Percentiles rank a stretch among this genome's conserved stretches.
These are phyloP conservation scores for Fusarium sp. DNA, from an alignment of 2,329 filamentous ascomycete genomes.

Conservation along the genomic window DNA sequence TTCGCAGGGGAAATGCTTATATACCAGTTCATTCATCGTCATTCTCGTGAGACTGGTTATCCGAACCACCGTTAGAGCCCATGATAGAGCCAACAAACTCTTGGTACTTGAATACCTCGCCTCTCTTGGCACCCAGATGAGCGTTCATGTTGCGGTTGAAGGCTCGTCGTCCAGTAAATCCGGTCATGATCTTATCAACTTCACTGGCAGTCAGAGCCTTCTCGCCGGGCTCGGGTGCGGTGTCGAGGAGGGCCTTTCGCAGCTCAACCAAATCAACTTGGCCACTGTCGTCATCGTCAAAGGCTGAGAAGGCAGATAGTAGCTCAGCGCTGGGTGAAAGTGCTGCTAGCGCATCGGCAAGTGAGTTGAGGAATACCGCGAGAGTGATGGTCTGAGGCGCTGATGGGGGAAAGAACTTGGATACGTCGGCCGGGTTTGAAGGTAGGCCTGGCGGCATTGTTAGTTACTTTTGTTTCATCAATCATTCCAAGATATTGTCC, in stretches of 20 bases:
- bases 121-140: conserved; percentile 70
- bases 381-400: conserved; percentile 81
- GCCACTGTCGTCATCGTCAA: conserved; percentile 95
- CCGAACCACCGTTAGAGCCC: conserved; percentile 62
- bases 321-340: conserved; percentile 85
- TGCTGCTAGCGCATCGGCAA: conserved; percentile 79
- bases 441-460: conserved; percentile 73
- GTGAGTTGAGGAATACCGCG: conserved; percentile 84
- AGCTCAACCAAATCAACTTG: conserved; percentile 88
- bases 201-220: conserved; percentile 75
- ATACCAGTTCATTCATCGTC: conserved; percentile 39
- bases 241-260: conserved; percentile 84
- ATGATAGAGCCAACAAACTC: conserved; percentile 85
- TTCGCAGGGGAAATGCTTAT: neutral
- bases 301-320: conserved; percentile 90
- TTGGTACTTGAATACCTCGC: conserved; percentile 92
- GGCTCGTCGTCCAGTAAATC: conserved; percentile 85
- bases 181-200: conserved; percentile 87
- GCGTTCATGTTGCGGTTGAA: conserved; percentile 75
- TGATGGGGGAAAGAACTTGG: conserved; percentile 83
- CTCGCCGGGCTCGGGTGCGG: conserved; percentile 80
- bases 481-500: neutral
- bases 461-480: neutral
- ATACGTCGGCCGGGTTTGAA: conserved; percentile 76
- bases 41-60: conserved; percentile 49